phyloP scores from a whole-genome alignment of 441 rosid species.

The Mallotus japonicus region DNA sequence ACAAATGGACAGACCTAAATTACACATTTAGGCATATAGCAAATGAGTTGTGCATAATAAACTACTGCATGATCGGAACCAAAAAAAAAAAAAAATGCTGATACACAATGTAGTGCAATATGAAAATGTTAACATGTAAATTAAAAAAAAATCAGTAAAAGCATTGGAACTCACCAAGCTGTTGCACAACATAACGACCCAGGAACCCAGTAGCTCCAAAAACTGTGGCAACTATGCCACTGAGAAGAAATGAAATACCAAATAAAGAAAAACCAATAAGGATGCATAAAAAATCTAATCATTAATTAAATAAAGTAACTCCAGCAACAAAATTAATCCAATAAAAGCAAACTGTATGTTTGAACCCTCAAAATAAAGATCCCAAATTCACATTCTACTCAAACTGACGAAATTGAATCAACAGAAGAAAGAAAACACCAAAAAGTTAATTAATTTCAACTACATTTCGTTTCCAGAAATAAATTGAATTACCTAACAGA shows the following conservation, averaged over 20 bases:
- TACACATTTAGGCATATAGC: neutral
- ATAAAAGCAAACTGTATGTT: neutral
- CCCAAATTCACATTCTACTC: neutral
- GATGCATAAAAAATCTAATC: no score
- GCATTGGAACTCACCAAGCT: constrained; percentile 67
- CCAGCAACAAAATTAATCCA: no score
- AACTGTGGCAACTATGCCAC: constrained; percentile 96
- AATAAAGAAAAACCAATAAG: neutral
- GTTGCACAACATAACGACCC: constrained; percentile 98
- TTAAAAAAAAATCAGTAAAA: neutral
- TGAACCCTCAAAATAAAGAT: neutral
- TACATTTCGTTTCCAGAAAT: neutral
- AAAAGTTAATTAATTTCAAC: no score
- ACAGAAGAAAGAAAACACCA: neutral
- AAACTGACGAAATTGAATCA: no score
- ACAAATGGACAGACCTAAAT: neutral
- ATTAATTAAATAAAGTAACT: no score
- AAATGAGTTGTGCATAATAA: constrained; percentile 1
- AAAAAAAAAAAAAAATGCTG: neutral
- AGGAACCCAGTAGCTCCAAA: constrained; percentile 99
- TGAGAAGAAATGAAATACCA: constrained; percentile 24
- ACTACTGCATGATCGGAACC: neutral
- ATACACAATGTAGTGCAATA: neutral
- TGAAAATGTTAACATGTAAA: neutral
- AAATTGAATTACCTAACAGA: constrained; percentile 71